Evolutionary conservation across 169 alveolate species (phyloP), one percentile per base, ranked within the genome.

Genomic region (Plasmodium vivax): DNA sequence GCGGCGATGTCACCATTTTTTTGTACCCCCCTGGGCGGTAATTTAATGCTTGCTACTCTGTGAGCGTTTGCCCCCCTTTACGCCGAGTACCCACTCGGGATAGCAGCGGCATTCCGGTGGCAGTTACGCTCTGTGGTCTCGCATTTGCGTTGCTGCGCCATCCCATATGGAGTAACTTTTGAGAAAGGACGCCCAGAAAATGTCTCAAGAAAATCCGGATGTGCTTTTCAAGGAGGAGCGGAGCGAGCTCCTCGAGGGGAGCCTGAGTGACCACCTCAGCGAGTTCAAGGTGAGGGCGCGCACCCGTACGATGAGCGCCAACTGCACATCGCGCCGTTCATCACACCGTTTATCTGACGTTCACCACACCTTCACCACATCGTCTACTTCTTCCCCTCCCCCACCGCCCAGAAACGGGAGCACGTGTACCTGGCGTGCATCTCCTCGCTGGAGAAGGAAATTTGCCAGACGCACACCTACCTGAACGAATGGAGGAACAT

Each of bases 401-500:
- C 12, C 14, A 19, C 56, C 12, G 9, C 16, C 9, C 36, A 85
- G 93, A 85, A 85, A 85, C 51, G 93, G 68, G 93, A 85, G 43
- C 93, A 85, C 68, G 85, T 85, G 3, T 85, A 85, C 82, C 85
- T 85, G 23, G 85, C 93, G 4, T 85, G 93, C 79, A 85, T 85
- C 54, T 85, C 93, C 19, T 73, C 93, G 12, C 85, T 85, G 30
- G 93, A 85, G 54, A 85, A 85, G 82, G 93, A 85, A 75, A 47
- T 85, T 36, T 85, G 93, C 45, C 93, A 75, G 14, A 74, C 79
- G 14, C 93, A 85, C 62, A 72, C 84, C n/a, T 85, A 85, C 45
- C 54, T 85, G 10, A 85, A 85, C 68, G 93, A 85, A 85, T 85
- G 93, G 93, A 85, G 93, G 43, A 74, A 83, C 38, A 85, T 85